Evolutionary conservation across 2,329 filamentous ascomycete species (phyloP).

Genomic region (Arthrobotrys sphaeroides): DNA sequence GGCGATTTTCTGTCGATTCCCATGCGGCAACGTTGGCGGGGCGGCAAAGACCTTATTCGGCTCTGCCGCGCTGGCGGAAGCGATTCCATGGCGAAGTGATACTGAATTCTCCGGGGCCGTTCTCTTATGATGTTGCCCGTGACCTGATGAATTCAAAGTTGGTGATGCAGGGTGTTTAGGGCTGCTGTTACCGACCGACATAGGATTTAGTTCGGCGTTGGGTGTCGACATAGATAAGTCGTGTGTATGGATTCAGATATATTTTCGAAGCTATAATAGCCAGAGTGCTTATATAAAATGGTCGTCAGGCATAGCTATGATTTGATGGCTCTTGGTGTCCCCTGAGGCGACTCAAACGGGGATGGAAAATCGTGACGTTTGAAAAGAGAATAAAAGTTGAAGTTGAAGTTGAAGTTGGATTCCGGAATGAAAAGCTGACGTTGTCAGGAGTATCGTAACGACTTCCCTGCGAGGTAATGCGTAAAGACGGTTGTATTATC

Average conservation of each 20-base stretch:
- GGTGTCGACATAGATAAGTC: slow-evolving; percentile 12
- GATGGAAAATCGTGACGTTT: too few species aligned
- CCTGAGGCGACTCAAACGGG: neutral
- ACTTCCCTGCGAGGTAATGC: slow-evolving; percentile 24
- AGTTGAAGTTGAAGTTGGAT: neutral
- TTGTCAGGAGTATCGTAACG: slow-evolving; percentile 27
- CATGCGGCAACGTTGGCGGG: slow-evolving; percentile 36
- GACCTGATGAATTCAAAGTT: neutral
- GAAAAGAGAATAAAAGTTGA: neutral
- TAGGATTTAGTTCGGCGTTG: slow-evolving; percentile 17
- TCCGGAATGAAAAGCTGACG: slow-evolving; percentile 5
- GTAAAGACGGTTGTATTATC: neutral
- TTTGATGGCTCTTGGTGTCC: neutral
- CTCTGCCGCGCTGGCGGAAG: slow-evolving; percentile 30
- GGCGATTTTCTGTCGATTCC: slow-evolving; percentile 14
- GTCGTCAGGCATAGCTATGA: slow-evolving; percentile 18
- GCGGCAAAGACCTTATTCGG: slow-evolving; percentile 36
- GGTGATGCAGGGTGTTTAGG: slow-evolving; percentile 1
- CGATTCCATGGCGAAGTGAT: slow-evolving; percentile 39
- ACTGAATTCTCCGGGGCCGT: slow-evolving; percentile 40
- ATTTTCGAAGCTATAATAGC: neutral
- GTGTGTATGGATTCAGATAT: neutral
- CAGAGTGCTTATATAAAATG: neutral
- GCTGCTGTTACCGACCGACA: slow-evolving; percentile 39
- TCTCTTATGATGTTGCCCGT: slow-evolving; percentile 3